A percentile compares a stretch with the other conserved stretches of the same genome.
phyloP scores from a whole-genome alignment of 768 basidiomycete genomes.

The Boletus sensibilis region DNA sequence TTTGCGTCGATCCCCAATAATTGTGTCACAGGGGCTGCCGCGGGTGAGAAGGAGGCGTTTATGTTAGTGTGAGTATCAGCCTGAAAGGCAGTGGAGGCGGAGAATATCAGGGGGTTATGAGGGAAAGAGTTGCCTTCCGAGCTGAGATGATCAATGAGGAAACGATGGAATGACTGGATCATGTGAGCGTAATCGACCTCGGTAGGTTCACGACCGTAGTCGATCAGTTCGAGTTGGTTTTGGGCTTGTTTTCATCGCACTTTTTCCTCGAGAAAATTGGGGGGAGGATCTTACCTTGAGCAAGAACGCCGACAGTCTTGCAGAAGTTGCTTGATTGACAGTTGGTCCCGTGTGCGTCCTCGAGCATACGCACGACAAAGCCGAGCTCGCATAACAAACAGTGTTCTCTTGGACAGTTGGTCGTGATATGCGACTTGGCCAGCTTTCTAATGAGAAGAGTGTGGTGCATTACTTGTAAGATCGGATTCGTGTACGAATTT shows the following conservation, averaged over 20 bases:
- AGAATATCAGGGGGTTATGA: conserved; percentile 54
- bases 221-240: conserved; percentile 85
- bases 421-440: conserved; percentile 90
- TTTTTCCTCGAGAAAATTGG: background rate
- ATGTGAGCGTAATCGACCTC: conserved; percentile 79
- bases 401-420: conserved; percentile 84
- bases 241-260: conserved; percentile 40
- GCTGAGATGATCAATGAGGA: conserved; percentile 82
- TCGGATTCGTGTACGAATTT: conserved; percentile 93
- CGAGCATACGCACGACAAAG: conserved; percentile 92
- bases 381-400: conserved; percentile 95
- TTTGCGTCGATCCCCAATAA: conserved; percentile 78
- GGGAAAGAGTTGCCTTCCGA: conserved; percentile 68
- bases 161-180: conserved; percentile 95
- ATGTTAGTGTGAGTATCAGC: conserved; percentile 17
- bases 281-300: conserved; percentile 60
- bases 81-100: conserved; percentile 12
- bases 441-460: conserved; percentile 69
- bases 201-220: conserved; percentile 75
- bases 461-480: conserved; percentile 91
- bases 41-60: conserved; percentile 29
- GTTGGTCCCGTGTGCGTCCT: conserved; percentile 90
- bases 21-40: conserved; percentile 79
- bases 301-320: conserved; percentile 84
- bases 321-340: conserved; percentile 98